A percentile compares a stretch with the other conserved stretches of the same genome.
Conservation (phyloP, 257 asterid species). For the Buddleja alternifolia region DNA sequence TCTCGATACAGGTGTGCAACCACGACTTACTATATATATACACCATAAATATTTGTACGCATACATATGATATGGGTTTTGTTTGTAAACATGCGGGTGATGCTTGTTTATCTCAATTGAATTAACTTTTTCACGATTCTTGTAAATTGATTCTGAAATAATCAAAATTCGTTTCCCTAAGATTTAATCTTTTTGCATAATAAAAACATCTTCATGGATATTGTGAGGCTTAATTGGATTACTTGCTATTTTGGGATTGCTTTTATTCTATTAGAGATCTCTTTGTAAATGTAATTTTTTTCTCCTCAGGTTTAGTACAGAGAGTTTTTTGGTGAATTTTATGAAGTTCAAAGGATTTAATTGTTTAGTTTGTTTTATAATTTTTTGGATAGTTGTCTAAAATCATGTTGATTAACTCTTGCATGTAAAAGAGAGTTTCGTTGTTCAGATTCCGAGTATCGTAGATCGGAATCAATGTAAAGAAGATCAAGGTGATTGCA, state of each 20-base stretch:
- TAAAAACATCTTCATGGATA: background rate
- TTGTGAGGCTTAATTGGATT: background rate
- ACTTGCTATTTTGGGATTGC: background rate
- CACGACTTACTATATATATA: background rate
- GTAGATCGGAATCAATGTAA: slow-evolving; percentile 35
- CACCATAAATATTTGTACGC: background rate
- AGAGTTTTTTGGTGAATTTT: background rate
- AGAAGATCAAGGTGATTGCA: slow-evolving; percentile 46
- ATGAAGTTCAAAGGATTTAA: background rate
- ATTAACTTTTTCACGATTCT: background rate
- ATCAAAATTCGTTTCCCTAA: background rate
- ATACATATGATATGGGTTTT: background rate
- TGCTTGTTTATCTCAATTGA: too few species aligned
- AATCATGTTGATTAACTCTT: slow-evolving; percentile 28
- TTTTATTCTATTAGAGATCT: background rate
- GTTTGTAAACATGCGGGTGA: too few species aligned
- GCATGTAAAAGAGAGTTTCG: slow-evolving; percentile 30
- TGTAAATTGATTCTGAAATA: background rate
- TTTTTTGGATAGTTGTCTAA: background rate
- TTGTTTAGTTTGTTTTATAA: background rate
- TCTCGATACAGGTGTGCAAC: slow-evolving; percentile 39
- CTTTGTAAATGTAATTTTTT: background rate
- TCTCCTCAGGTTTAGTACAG: background rate
- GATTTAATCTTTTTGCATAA: background rate
- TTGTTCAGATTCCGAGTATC: slow-evolving; percentile 37